phyloP scores from a whole-genome alignment of 305 asterid species.

The Fraxinus sp. region DNA sequence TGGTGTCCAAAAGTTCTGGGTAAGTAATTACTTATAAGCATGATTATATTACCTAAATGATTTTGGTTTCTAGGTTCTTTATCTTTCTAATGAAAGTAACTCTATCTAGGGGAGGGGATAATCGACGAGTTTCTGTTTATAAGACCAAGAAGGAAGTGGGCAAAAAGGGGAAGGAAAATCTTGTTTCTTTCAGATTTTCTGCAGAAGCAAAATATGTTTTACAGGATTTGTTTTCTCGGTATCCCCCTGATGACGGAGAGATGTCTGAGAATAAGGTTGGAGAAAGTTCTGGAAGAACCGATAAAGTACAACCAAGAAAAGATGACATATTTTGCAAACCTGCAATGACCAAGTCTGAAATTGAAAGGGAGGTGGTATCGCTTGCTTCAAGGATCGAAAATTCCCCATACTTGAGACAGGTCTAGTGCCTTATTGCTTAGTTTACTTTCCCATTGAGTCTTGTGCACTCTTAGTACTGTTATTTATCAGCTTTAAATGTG shows the following conservation, averaged over 20 bases:
- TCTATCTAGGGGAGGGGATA: constrained; percentile 52
- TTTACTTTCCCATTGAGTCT: constrained; percentile 17
- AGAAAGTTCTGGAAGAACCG: constrained; percentile 33
- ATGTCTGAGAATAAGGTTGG: constrained; percentile 38
- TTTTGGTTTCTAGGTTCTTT: constrained; percentile 1
- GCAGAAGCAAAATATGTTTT: constrained; percentile 56
- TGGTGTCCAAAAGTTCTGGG: constrained; percentile 83
- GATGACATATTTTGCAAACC: constrained; percentile 76
- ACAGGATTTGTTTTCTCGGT: constrained; percentile 65
- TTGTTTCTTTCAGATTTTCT: constrained; percentile 59
- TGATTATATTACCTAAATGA: constrained; percentile 18
- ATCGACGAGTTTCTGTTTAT: constrained; percentile 62
- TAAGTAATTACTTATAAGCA: constrained; percentile 32
- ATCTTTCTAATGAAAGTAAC: constrained; percentile 16
- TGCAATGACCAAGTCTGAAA: constrained; percentile 45
- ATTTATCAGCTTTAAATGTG: constrained; percentile 5
- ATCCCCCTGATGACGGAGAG: constrained; percentile 76
- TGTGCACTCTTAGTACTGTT: neutral
- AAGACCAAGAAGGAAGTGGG: constrained; percentile 41
- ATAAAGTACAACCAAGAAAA: constrained; percentile 26
- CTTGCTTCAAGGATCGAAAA: constrained; percentile 51
- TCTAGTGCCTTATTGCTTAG: constrained; percentile 26
- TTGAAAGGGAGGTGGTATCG: constrained; percentile 51
- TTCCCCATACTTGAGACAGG: constrained; percentile 62
- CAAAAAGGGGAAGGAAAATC: constrained; percentile 39